Conservation (phyloP, 169 alveolate genomes). For the Cryptosporidium ryanae region DNA sequence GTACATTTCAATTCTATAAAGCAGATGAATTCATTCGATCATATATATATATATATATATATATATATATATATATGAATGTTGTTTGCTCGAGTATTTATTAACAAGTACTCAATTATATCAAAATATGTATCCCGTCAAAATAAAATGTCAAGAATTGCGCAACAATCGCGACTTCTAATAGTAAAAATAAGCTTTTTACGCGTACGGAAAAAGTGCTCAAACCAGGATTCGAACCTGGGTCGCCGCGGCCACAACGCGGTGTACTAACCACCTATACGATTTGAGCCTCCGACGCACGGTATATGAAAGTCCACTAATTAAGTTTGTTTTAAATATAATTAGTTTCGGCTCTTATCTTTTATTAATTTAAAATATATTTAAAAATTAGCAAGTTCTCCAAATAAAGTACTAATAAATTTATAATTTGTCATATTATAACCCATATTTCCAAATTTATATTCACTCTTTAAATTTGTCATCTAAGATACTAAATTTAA, state of each 20-base stretch:
- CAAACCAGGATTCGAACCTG: constrained; percentile 77
- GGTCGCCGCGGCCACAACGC: constrained; percentile 79
- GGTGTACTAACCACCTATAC: constrained; percentile 77
- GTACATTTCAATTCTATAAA: constrained; percentile 17
- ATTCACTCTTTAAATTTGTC: too few species aligned
- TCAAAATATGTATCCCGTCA: too few species aligned
- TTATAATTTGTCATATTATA: neutral
- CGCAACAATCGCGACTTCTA: too few species aligned
- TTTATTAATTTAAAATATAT: neutral
- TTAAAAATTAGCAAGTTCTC: neutral
- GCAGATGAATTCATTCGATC: too few species aligned
- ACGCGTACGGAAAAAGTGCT: constrained; percentile 25
- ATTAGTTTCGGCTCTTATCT: neutral
- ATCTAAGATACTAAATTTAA: too few species aligned
- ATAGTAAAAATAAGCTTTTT: too few species aligned
- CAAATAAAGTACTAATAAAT: neutral
- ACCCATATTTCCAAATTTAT: neutral
- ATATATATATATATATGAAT: too few species aligned
- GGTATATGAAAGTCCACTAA: neutral
- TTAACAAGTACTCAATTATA: too few species aligned
- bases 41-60: too few species aligned
- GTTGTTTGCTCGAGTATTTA: too few species aligned
- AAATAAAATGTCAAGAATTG: too few species aligned
- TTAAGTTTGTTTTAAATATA: neutral
- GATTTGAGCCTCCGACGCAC: constrained; percentile 53